phyloP scores from a whole-genome alignment of 2,329 filamentous ascomycete species.

The Bisporella sp. region DNA sequence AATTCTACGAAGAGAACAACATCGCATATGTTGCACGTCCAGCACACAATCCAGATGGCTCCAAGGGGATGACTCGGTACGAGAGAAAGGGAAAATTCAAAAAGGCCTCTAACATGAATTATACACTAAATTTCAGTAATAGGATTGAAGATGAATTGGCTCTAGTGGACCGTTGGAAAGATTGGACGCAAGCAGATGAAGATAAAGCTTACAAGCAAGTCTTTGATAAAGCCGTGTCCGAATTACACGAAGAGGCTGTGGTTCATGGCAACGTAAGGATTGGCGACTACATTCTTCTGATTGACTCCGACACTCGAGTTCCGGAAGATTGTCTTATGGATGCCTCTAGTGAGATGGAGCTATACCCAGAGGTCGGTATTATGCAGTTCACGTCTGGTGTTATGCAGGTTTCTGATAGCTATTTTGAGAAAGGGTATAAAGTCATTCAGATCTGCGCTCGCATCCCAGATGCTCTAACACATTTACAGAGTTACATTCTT shows the following conservation, averaged over 20 bases:
- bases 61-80: slow-evolving; percentile 38
- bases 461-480: not conserved
- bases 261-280: slow-evolving; percentile 53
- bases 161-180: slow-evolving; percentile 2
- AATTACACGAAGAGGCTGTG: slow-evolving; percentile 44
- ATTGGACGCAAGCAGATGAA: not conserved
- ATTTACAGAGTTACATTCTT: slow-evolving; percentile 55
- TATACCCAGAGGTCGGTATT: slow-evolving; percentile 63
- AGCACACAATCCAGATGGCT: slow-evolving; percentile 45
- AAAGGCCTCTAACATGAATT: slow-evolving; percentile 74
- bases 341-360: slow-evolving; percentile 66
- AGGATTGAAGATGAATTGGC: slow-evolving; percentile 33
- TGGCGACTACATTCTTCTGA: slow-evolving; percentile 57
- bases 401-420: slow-evolving; percentile 67
- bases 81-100: slow-evolving; percentile 59
- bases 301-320: slow-evolving; percentile 63
- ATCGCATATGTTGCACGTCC: slow-evolving; percentile 51
- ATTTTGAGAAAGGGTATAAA: slow-evolving; percentile 58
- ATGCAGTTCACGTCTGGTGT: slow-evolving; percentile 68
- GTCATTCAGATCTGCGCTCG: not conserved
- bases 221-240: slow-evolving; percentile 40
- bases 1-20: slow-evolving; percentile 51
- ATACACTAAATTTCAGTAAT: slow-evolving; percentile 34
- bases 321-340: slow-evolving; percentile 62
- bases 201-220: slow-evolving; percentile 39